A percentile compares a stretch with the other conserved stretches of the same genome.
Conservation (phyloP, 2,329 filamentous ascomycete genomes). For the Dendrostoma leiphaemia region DNA sequence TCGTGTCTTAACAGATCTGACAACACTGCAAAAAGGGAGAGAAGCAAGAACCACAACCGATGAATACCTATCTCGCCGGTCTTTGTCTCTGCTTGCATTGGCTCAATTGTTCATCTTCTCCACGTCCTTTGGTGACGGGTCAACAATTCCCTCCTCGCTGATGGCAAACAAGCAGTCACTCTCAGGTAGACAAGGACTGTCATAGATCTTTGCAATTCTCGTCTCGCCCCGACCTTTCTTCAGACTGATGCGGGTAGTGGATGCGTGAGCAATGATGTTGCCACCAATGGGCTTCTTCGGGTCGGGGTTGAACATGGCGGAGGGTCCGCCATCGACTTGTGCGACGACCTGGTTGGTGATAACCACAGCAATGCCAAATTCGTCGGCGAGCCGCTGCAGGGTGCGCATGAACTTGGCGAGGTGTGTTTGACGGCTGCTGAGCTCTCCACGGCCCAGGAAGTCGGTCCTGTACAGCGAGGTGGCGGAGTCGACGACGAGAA, state of each 20-base stretch:
- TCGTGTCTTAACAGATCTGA: neutral
- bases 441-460: slow-evolving; percentile 92
- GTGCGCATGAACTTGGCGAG: slow-evolving; percentile 86
- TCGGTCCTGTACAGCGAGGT: slow-evolving; percentile 95
- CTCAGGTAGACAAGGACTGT: slow-evolving; percentile 94
- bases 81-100: slow-evolving; percentile 20
- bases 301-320: slow-evolving; percentile 96
- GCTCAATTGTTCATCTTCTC: slow-evolving; percentile 60
- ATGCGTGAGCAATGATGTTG: slow-evolving; percentile 98
- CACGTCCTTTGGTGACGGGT: slow-evolving; percentile 91
- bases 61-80: neutral
- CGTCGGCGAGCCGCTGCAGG: slow-evolving; percentile 72
- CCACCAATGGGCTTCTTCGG: slow-evolving; percentile 99
- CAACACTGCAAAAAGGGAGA: neutral
- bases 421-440: slow-evolving; percentile 89
- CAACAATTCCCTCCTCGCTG: slow-evolving; percentile 93
- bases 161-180: slow-evolving; percentile 97
- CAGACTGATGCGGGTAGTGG: slow-evolving; percentile 88
- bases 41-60: neutral
- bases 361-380: slow-evolving; percentile 95
- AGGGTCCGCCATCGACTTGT: slow-evolving; percentile 94
- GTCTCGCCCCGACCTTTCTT: slow-evolving; percentile 97
- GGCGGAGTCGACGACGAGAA: slow-evolving; percentile 93
- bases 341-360: slow-evolving; percentile 99
- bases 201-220: slow-evolving; percentile 97